These are phyloP conservation scores for Mariannaea sp. DNA, from an alignment of 2,329 filamentous ascomycete genomes.

Conservation along the genomic window DNA sequence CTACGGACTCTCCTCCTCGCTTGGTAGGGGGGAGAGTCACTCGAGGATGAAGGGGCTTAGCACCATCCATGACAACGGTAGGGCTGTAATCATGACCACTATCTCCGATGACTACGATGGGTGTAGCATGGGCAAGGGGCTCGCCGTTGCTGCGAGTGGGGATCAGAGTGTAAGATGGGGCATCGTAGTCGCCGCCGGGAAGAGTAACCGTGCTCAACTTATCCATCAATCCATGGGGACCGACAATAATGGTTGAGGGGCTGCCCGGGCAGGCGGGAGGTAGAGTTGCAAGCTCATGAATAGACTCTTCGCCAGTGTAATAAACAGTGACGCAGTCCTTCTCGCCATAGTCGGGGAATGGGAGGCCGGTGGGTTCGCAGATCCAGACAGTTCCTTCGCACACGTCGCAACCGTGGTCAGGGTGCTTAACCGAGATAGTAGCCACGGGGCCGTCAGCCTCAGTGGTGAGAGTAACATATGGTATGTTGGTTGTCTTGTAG, in stretches of 20 bases:
- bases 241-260: constrained; percentile 24
- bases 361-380: constrained; percentile 28
- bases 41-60: too few species aligned
- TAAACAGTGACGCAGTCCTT: neutral
- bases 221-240: constrained; percentile 10
- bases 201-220: constrained; percentile 21
- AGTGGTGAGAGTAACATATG: constrained; percentile 33
- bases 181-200: constrained; percentile 12
- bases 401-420: constrained; percentile 24
- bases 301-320: neutral
- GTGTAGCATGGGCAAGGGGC: constrained; percentile 20
- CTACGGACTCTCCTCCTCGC: too few species aligned
- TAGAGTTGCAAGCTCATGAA: neutral
- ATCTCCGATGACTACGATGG: neutral
- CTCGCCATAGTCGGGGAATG: neutral
- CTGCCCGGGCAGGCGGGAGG: constrained; percentile 12
- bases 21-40: too few species aligned
- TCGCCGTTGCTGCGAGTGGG: constrained; percentile 28
- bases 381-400: constrained; percentile 36
- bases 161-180: constrained; percentile 19
- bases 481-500: constrained; percentile 33
- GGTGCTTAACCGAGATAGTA: constrained; percentile 30
- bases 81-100: neutral
- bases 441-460: constrained; percentile 13
- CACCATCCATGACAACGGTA: too few species aligned